These are phyloP conservation scores for Coleophoma cylindrospora DNA, from an alignment of 2,329 filamentous ascomycete genomes.

Conservation along the genomic window DNA sequence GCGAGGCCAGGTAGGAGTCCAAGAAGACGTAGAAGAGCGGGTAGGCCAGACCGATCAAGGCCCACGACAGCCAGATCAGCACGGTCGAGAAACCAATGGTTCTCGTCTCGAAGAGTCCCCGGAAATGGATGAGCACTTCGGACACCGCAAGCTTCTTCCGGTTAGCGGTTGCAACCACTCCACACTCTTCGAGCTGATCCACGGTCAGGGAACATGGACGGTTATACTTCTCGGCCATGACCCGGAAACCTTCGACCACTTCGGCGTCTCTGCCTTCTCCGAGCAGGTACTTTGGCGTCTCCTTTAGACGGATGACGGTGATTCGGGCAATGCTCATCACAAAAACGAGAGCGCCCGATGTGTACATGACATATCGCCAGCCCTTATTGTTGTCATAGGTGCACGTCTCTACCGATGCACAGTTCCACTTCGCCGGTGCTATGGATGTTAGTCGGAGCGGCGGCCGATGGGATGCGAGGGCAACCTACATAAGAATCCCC, in stretches of 20 bases:
- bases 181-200: conserved; percentile 41
- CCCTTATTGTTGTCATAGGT: conserved; percentile 46
- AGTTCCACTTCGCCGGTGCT: conserved; percentile 41
- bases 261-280: conserved; percentile 46
- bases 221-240: conserved; percentile 46
- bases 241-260: conserved; percentile 41
- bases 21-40: conserved; percentile 74
- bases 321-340: conserved; percentile 46
- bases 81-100: conserved; percentile 55
- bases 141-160: conserved; percentile 27
- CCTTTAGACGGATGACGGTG: conserved; percentile 45
- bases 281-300: conserved; percentile 53
- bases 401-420: conserved; percentile 29
- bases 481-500: conserved; percentile 18
- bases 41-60: conserved; percentile 66
- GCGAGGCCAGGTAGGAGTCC: conserved; percentile 54
- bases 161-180: conserved; percentile 22
- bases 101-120: conserved; percentile 58
- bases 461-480: not conserved
- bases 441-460: not conserved
- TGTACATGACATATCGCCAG: conserved; percentile 53
- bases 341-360: conserved; percentile 47
- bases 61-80: conserved; percentile 67
- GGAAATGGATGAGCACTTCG: conserved; percentile 46
- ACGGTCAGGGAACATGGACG: conserved; percentile 45